Evolutionary conservation across 371 early-diverging fungal species (phyloP), one percentile per base, ranked within the genome.

Genomic region (Basidiobolus heterosporus): DNA sequence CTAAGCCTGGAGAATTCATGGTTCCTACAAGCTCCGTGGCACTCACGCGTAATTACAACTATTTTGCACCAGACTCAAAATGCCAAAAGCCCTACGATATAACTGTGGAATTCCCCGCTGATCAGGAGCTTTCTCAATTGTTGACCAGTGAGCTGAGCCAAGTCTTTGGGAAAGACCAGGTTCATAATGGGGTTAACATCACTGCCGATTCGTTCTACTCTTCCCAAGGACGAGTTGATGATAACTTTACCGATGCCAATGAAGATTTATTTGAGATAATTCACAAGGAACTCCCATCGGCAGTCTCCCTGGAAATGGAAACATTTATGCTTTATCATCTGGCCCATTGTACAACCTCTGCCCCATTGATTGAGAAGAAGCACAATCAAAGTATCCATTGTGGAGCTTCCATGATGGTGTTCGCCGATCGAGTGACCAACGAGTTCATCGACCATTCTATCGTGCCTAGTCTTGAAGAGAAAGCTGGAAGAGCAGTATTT

Each of bases 131-230:
- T 47, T 76, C 77, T 0, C 37, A 51, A 0, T 46, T 53, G 13
- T 51, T 86, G 18, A 42, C 13, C 11, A 4, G 13, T 13, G 20
- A 42, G 18, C 20, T 42, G 42, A 11, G 7, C 3, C 42, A 42
- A 11, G 20, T 20, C 3, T 17, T 42, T 11, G 42, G 42, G 11
- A 53, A 61, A 9, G 69, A 69, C n/a, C 68, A 75, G n/a, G 63
- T 91, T 19, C 55, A 69, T 38, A 58, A 57, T 9, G 91, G 95
- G 0, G 44, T 84, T 18, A 84, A 89, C 53, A 85, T 80, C 0
- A 85, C 88, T 15, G 83, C 85, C 0, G 91, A 90, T 53, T 81
- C 87, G 1, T 94, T 94, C 65, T 95, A 95, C 51, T 76, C 82
- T 2, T 76, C 88, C 11, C 93, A 95, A 62, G 93, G 88, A 1